phyloP scores from a whole-genome alignment of 2,329 filamentous ascomycete genomes.

The Aspergillus nomiae region DNA sequence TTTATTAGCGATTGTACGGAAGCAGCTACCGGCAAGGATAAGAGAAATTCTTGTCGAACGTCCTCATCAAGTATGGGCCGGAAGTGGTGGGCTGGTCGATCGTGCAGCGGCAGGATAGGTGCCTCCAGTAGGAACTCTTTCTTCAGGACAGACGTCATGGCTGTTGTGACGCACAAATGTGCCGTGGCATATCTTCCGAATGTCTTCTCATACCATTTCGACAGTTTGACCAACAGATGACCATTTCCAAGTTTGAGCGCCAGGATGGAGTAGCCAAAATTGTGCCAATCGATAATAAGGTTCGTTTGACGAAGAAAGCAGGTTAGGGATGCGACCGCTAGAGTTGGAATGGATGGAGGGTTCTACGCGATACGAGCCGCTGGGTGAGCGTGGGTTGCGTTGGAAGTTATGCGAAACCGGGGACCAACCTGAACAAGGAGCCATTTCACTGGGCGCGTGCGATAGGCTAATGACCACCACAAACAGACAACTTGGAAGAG shows the following conservation, averaged over 20 bases:
- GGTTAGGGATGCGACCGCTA: slow-evolving; percentile 72
- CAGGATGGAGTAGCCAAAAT: slow-evolving; percentile 95
- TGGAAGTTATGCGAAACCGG: slow-evolving; percentile 1
- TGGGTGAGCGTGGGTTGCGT: neutral
- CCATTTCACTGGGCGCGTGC: slow-evolving; percentile 74
- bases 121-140: slow-evolving; percentile 66
- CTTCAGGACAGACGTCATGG: slow-evolving; percentile 77
- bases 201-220: slow-evolving; percentile 73
- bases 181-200: slow-evolving; percentile 69
- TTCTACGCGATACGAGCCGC: slow-evolving; percentile 62
- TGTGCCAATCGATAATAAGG: slow-evolving; percentile 96
- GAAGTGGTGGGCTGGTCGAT: slow-evolving; percentile 82
- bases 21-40: slow-evolving; percentile 65
- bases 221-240: slow-evolving; percentile 76
- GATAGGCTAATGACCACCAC: slow-evolving; percentile 71
- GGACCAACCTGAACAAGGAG: slow-evolving; percentile 73
- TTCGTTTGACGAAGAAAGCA: slow-evolving; percentile 77
- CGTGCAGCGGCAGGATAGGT: slow-evolving; percentile 74
- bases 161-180: slow-evolving; percentile 85
- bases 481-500: slow-evolving; percentile 77
- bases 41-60: slow-evolving; percentile 62
- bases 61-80: slow-evolving; percentile 61
- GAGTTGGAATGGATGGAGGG: slow-evolving; percentile 89
- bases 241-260: slow-evolving; percentile 62
- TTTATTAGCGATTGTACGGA: slow-evolving; percentile 62